Conservation (phyloP, 1,139 yeast species). For the Hemisphaericaspora subhashii region DNA sequence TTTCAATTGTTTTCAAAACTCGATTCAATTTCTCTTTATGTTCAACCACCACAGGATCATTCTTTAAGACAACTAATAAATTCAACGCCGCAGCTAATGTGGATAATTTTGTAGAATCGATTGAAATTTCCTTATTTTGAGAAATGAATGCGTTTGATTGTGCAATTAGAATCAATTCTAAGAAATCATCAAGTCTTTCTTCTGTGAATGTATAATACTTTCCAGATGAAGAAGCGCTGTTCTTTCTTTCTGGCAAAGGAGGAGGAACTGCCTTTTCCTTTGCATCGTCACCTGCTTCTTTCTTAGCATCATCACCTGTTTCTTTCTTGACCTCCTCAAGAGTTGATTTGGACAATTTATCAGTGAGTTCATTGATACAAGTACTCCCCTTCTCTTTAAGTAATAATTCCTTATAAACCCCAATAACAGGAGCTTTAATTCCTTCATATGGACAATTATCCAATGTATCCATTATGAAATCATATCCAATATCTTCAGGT, state of each 20-base stretch:
- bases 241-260: slow-evolving; percentile 21
- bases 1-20: slow-evolving; percentile 18
- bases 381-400: slow-evolving; percentile 20
- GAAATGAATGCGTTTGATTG: slow-evolving; percentile 32
- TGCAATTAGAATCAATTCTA: slow-evolving; percentile 36
- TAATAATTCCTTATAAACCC: slow-evolving; percentile 66
- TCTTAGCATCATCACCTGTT: no score
- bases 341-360: slow-evolving; percentile 8
- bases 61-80: slow-evolving; percentile 47
- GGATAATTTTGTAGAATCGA: slow-evolving; percentile 35
- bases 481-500: slow-evolving; percentile 57
- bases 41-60: slow-evolving; percentile 19
- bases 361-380: slow-evolving; percentile 7
- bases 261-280: slow-evolving; percentile 13
- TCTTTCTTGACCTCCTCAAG: slow-evolving; percentile 4
- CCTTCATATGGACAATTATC: slow-evolving; percentile 65
- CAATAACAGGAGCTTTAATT: slow-evolving; percentile 58
- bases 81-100: slow-evolving; percentile 56
- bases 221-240: slow-evolving; percentile 14
- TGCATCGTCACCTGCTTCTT: background rate
- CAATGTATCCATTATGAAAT: slow-evolving; percentile 65
- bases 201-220: slow-evolving; percentile 41
- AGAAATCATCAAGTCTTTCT: slow-evolving; percentile 38
- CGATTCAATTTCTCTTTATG: slow-evolving; percentile 23
- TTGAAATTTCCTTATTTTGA: slow-evolving; percentile 13